These are phyloP conservation scores for Populus hybrid DNA, from an alignment of 441 rosid genomes.

Conservation along the genomic window DNA sequence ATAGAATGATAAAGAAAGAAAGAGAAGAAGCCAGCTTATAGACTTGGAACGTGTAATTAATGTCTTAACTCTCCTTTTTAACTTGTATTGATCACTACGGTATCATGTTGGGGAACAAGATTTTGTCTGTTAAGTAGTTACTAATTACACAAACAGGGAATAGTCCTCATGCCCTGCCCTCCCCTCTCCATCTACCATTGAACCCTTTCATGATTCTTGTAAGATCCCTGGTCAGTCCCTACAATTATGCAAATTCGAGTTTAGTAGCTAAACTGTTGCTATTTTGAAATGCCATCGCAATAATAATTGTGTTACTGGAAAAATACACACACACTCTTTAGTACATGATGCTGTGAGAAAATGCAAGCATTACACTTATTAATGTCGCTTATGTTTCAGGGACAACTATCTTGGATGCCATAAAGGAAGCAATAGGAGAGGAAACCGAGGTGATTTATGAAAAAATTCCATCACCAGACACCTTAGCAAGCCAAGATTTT, in stretches of 20 bases:
- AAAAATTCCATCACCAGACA: conserved; percentile 51
- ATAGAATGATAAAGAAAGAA: neutral
- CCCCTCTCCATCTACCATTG: neutral
- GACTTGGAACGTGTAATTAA: neutral
- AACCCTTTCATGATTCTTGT: neutral
- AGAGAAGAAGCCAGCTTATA: neutral
- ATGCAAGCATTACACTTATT: conserved; percentile 5
- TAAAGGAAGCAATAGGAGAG: conserved; percentile 58
- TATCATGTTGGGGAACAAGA: neutral
- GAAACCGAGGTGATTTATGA: conserved; percentile 68
- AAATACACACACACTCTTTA: neutral
- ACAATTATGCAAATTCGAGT: neutral
- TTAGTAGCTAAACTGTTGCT: neutral
- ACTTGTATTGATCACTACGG: neutral
- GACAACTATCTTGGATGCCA: conserved; percentile 80
- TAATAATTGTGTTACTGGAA: neutral
- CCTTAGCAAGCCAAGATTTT: conserved; percentile 46
- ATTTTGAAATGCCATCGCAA: neutral
- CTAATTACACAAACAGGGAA: neutral
- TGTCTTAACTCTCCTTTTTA: neutral
- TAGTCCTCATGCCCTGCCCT: neutral
- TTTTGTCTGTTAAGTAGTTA: neutral
- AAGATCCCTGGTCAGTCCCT: neutral
- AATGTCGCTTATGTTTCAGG: conserved; percentile 39
- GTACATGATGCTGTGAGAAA: neutral